Percentiles rank a stretch among this genome's conserved stretches.
Evolutionary conservation across 2,329 filamentous ascomycete species (phyloP).

Genomic region (Drechslerella stenobrocha): DNA sequence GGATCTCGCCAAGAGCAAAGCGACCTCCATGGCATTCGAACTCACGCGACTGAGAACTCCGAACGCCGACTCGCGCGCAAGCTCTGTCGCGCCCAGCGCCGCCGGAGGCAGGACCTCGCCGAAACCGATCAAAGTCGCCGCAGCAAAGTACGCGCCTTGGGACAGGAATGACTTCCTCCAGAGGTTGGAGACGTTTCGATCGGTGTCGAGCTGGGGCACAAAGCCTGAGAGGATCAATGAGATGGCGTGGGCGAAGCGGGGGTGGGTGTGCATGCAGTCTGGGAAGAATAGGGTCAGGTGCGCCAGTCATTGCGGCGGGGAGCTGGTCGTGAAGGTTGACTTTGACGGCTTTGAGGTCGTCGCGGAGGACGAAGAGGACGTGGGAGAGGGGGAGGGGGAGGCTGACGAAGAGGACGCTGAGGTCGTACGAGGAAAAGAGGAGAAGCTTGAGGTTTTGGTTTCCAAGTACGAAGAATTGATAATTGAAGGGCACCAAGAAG

Average conservation of each 20-base stretch:
- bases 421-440: constrained; percentile 55
- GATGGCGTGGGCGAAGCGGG: constrained; percentile 89
- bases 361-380: constrained; percentile 59
- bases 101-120: constrained; percentile 17
- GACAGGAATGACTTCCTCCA: constrained; percentile 80
- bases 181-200: constrained; percentile 82
- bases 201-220: constrained; percentile 88
- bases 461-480: constrained; percentile 75
- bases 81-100: constrained; percentile 22
- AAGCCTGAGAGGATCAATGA: constrained; percentile 86
- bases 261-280: constrained; percentile 82
- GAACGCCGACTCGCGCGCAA: constrained; percentile 17
- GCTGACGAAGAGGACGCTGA: constrained; percentile 48
- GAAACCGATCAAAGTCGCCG: constrained; percentile 40
- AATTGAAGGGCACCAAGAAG: constrained; percentile 72
- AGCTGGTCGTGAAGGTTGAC: constrained; percentile 75
- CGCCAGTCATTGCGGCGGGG: constrained; percentile 75
- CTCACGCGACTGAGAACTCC: constrained; percentile 26
- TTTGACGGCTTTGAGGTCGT: constrained; percentile 64
- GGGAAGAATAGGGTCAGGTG: constrained; percentile 75
- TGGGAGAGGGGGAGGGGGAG: too few relatives aligned
- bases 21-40: not conserved
- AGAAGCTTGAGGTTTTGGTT: constrained; percentile 67
- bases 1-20: constrained; percentile 29
- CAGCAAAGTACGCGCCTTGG: constrained; percentile 77